Conservation (phyloP, 78 protist species). For the Dictyostelium firmibasis region DNA sequence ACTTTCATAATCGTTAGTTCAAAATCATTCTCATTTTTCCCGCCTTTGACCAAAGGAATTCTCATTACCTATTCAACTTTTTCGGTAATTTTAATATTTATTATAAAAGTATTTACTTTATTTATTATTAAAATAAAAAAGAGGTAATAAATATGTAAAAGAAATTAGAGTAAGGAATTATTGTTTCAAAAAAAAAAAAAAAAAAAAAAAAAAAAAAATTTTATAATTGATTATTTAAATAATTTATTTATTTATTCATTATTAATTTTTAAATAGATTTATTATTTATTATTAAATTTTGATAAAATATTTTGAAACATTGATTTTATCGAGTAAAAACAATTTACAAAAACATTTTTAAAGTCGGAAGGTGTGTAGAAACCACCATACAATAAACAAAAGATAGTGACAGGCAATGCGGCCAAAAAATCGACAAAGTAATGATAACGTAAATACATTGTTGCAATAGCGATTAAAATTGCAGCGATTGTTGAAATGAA, state of each 20-base stretch:
- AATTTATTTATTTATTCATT: background rate
- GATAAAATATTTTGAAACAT: background rate
- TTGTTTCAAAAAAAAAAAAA: too few species aligned
- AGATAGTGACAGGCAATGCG: conserved; percentile 44
- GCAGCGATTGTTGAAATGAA: conserved; percentile 43
- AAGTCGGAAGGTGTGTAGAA: conserved; percentile 42
- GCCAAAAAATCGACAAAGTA: conserved; percentile 64
- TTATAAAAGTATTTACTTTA: background rate
- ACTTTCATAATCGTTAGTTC: background rate
- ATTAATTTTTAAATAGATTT: background rate
- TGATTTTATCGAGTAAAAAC: background rate
- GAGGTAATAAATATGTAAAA: too few species aligned
- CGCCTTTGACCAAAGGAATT: background rate
- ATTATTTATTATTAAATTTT: conserved; percentile 13
- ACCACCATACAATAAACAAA: conserved; percentile 70
- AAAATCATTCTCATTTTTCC: background rate
- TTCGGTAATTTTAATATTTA: background rate
- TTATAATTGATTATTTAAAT: background rate
- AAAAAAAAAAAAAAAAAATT: too few species aligned
- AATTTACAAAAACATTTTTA: background rate
- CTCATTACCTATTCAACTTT: background rate
- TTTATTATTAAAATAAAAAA: too few species aligned
- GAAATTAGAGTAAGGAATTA: too few species aligned
- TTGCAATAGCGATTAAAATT: conserved; percentile 57
- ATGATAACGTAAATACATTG: conserved; percentile 69